These are phyloP conservation scores for Datisca glomerata DNA, from an alignment of 306 rosid genomes.

Conservation along the genomic window DNA sequence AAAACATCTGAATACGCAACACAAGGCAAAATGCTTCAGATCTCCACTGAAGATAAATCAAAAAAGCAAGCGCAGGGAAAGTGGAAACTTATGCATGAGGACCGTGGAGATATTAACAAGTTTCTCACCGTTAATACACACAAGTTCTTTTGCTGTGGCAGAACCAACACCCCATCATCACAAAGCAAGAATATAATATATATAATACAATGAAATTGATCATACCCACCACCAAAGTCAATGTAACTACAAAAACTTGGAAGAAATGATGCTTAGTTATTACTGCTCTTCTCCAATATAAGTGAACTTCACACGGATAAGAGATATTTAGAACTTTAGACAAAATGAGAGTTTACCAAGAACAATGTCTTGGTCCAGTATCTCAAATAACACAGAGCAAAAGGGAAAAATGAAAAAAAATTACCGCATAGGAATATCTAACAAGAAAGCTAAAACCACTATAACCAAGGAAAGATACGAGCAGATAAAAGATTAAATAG, in stretches of 20 bases:
- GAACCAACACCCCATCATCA: too few species aligned
- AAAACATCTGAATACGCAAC: too few species aligned
- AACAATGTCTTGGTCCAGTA: slow-evolving; percentile 35
- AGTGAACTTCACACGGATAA: slow-evolving; percentile 7
- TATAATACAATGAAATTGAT: too few species aligned
- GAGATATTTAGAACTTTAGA: slow-evolving; percentile 5
- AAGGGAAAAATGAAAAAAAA: slow-evolving; percentile 20
- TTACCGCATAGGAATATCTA: slow-evolving; percentile 31
- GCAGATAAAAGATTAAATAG: slow-evolving; percentile 18
- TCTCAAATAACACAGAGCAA: slow-evolving; percentile 27
- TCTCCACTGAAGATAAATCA: too few species aligned
- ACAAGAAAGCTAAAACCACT: slow-evolving; percentile 25
- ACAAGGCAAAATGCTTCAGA: too few species aligned
- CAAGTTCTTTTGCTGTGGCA: too few species aligned
- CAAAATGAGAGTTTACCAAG: slow-evolving; percentile 19
- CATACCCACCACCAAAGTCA: too few species aligned
- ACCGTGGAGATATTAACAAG: too few species aligned
- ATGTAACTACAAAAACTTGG: neutral
- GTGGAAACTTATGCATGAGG: too few species aligned
- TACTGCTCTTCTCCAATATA: neutral
- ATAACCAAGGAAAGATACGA: slow-evolving; percentile 17
- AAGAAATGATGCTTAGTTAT: neutral
- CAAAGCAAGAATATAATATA: too few species aligned
- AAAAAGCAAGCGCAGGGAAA: too few species aligned
- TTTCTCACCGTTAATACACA: too few species aligned